Evolutionary conservation across 1,139 yeast species (phyloP), one percentile per base, ranked within the genome.

Genomic region (Protomyces arabidopsidicola): DNA sequence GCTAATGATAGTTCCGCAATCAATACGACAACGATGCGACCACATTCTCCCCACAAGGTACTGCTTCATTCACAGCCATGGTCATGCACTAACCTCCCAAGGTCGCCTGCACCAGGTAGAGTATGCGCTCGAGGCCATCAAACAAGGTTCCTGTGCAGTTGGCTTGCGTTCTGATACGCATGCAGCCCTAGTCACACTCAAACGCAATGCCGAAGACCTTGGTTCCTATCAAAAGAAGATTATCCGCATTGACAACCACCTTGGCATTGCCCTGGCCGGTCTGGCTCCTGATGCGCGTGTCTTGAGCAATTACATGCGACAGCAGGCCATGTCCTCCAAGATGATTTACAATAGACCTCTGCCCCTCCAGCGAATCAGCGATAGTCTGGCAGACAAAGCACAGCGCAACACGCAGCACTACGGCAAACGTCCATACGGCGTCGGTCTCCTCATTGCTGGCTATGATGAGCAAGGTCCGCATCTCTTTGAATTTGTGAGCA

Each of bases 211-310:
- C 9, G 98, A 93, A 76, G 98, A 93, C 75, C 81, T 93, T 70
- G 97, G 98, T 24, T 90, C 97, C 53, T 95, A 90, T 76, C 98
- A 93, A 74, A 89, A 89, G 81, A 93, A 93, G 75, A 82, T 93
- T 72, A 87, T 93, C 74, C 86, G 88, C 73, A 86, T 95, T 65
- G 98, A 93, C 75, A 87, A 87, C 69, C 98, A 93, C 75, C 79
- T 93, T 82, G 98, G 98, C 45, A 82, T 93, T 69, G 97, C 97
- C 5, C 82, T 95, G 66, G 97, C 99, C 0, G 99, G 99, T 3
- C 82, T 93, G 72, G 97, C 98, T 0, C 98, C 99, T 27, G 99
- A 93, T 75, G 98, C 98, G 35, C 82, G 99, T 69, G 96, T 93
- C 60, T 72, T 69, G 14, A 86, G 96, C 64, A 93, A 90, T 74